Base-by-base conservation (phyloP, 2,329 filamentous ascomycete species). In the Hypomyces rosellus region DNA sequence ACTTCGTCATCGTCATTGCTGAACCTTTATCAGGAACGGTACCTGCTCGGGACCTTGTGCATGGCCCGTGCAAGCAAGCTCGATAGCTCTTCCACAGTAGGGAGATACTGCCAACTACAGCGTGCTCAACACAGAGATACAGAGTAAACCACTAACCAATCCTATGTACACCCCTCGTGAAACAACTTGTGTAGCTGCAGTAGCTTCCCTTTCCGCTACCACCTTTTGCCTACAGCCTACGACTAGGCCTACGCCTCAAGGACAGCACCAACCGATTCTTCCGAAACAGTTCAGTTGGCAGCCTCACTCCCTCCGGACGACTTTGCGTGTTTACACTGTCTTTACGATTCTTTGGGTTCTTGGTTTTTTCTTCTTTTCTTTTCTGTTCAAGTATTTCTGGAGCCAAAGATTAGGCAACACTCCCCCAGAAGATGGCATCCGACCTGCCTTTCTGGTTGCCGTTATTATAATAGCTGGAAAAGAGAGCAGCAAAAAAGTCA, bases 261-360 rank as follows among this genome's bases (percentile, higher is more conserved):
- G 15, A 34, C 48, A 49, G 43, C 30, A 5, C 48, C 45, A 51
- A 51, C 49, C 49, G 49, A 47, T 51, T 51, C 49, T 51, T 51
- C 49, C 49, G 49, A 39, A 51, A 44, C 16, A 40, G 41, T 40
- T 47, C 49, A 47, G 22, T 47, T 51, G 33, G 39, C 25, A 30
- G 39, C 30, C 33, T 42, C 43, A 22, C 41, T 41, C 43, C 38
- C 37, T 46, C 42, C 38, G 37, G 42, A 46, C 49, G 37, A 37
- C 30, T 40, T 20, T 20, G 20, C 20, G 25, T 30, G 25, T 30
- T 30, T 30, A 30, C 6, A 30, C 25, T 11, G 25, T 2, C 25
- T 11, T 30, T 30, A 11, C 47, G 49, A 46, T 42, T 46, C 40
- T 39, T 42, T 50, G 42, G 20, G 34, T 22, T 41, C 14, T 22